Evolutionary conservation across 2,329 filamentous ascomycete species (phyloP).

Genomic region (Ceratocystis cacaofunesta): DNA sequence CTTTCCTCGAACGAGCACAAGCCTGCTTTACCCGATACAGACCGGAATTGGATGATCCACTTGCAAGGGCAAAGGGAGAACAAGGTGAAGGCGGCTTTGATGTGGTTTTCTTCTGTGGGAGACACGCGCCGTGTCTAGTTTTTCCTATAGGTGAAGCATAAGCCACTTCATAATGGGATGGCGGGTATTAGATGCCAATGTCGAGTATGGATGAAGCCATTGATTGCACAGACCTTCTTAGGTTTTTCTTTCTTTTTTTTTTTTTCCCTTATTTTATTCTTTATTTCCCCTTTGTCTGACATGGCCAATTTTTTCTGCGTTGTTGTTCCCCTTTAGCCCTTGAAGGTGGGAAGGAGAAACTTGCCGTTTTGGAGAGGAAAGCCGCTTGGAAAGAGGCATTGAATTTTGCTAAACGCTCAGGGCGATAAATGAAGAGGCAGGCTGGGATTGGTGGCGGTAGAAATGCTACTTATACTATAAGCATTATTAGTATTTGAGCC

Average conservation of each 20-base stretch:
- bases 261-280: neutral
- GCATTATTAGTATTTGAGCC: neutral
- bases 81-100: neutral
- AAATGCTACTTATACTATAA: neutral
- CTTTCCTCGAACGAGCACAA: neutral
- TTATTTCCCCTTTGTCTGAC: neutral
- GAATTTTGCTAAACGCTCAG: neutral
- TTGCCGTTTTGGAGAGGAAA: neutral
- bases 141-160: neutral
- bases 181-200: constrained; percentile 3
- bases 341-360: neutral
- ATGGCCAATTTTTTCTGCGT: neutral
- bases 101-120: neutral
- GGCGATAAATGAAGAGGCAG: neutral
- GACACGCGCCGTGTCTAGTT: too few species aligned
- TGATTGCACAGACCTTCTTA: neutral
- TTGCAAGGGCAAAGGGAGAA: neutral
- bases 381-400: neutral
- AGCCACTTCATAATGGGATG: neutral
- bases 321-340: neutral
- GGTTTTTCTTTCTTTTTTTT: neutral
- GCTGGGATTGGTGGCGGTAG: neutral
- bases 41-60: neutral
- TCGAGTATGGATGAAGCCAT: neutral
- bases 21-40: neutral